Percentiles rank a stretch among this genome's conserved stretches.
Conservation (phyloP, 139 green algal genomes). For the Tetratostichococcus sp. region DNA sequence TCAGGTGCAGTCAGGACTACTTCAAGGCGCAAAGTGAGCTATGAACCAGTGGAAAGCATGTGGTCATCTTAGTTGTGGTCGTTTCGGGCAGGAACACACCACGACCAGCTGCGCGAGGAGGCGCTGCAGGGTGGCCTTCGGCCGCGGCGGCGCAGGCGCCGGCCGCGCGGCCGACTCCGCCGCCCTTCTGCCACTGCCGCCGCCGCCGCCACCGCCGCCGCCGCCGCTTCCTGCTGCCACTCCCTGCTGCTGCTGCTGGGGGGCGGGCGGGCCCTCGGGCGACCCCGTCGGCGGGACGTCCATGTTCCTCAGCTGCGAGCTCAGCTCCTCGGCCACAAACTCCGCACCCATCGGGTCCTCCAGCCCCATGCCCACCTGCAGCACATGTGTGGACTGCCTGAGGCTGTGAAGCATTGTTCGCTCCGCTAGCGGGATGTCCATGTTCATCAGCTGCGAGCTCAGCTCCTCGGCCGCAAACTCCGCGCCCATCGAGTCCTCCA, state of each 20-base stretch:
- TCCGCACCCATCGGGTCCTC: background rate
- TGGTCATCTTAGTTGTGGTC: too few relatives aligned
- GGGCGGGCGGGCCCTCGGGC: too few relatives aligned
- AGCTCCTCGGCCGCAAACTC: background rate
- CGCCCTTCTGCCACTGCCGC: constrained; percentile 5
- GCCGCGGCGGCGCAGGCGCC: constrained; percentile 8
- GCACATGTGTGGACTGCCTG: background rate
- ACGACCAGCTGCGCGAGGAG: constrained; percentile 56
- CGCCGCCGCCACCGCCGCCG: background rate
- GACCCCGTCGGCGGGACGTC: too few relatives aligned
- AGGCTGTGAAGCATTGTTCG: too few relatives aligned
- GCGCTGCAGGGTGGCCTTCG: constrained; percentile 42
- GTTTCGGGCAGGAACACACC: too few relatives aligned
- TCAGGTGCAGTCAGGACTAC: too few relatives aligned
- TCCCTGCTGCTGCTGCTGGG: background rate
- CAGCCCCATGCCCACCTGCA: background rate
- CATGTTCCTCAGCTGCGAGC: background rate
- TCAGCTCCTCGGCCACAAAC: background rate
- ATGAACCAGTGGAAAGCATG: too few relatives aligned
- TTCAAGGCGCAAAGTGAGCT: too few relatives aligned
- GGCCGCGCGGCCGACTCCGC: too few relatives aligned
- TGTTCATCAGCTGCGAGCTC: background rate
- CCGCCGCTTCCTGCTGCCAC: background rate
- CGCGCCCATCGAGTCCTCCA: background rate
- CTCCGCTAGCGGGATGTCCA: too few relatives aligned